Conservation (phyloP, 2,329 filamentous ascomycete genomes). For the Chaetomium strumarium region DNA sequence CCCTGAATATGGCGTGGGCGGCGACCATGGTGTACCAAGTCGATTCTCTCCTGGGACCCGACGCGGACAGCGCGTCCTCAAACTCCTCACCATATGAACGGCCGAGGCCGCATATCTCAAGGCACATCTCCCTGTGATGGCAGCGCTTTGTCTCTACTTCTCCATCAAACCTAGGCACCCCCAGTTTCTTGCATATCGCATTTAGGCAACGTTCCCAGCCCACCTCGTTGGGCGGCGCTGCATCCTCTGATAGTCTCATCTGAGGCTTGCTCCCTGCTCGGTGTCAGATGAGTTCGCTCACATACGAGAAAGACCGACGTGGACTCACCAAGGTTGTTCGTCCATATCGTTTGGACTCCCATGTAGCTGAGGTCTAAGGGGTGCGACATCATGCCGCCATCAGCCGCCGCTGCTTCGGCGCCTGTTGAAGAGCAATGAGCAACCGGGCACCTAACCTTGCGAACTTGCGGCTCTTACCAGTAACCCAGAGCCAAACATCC, state of each 20-base stretch:
- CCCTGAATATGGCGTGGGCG: slow-evolving; percentile 68
- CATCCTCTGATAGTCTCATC: slow-evolving; percentile 42
- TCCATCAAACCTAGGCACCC: slow-evolving; percentile 49
- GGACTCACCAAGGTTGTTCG: slow-evolving; percentile 55
- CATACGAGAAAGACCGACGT: neutral
- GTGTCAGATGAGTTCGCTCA: slow-evolving; percentile 15
- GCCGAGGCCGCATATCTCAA: slow-evolving; percentile 70
- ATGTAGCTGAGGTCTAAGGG: slow-evolving; percentile 69
- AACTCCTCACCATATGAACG: slow-evolving; percentile 44
- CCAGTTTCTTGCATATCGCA: slow-evolving; percentile 54
- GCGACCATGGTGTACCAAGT: slow-evolving; percentile 66
- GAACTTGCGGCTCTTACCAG: slow-evolving; percentile 39
- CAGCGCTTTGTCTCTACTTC: slow-evolving; percentile 54
- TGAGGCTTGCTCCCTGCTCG: slow-evolving; percentile 41
- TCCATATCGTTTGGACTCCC: slow-evolving; percentile 69
- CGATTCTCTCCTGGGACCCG: slow-evolving; percentile 44
- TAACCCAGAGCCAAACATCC: slow-evolving; percentile 72
- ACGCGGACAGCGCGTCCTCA: slow-evolving; percentile 38
- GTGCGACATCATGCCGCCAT: slow-evolving; percentile 64
- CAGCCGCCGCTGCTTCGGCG: slow-evolving; percentile 57
- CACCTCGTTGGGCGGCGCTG: slow-evolving; percentile 40
- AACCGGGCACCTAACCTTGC: slow-evolving; percentile 10
- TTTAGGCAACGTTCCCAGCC: slow-evolving; percentile 59
- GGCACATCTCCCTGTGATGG: slow-evolving; percentile 66
- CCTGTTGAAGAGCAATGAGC: slow-evolving; percentile 35